phyloP scores from a whole-genome alignment of 192 early-diverging fungal species.

The Podila horticola region DNA sequence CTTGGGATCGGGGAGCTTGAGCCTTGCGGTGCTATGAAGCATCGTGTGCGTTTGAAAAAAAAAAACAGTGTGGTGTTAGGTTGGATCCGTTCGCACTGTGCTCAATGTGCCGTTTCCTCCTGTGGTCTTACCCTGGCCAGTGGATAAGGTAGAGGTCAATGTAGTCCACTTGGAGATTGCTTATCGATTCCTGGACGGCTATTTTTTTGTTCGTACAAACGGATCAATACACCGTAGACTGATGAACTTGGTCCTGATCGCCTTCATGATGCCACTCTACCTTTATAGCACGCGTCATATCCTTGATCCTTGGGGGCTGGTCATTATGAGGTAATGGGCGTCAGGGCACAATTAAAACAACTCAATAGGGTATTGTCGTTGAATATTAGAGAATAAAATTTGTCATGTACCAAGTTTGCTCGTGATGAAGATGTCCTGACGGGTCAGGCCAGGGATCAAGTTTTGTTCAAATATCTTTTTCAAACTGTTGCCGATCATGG shows the following conservation, averaged over 20 bases:
- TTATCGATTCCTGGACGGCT: slow-evolving; percentile 68
- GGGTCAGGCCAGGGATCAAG: slow-evolving; percentile 53
- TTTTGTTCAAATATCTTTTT: slow-evolving; percentile 57
- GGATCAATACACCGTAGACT: background rate
- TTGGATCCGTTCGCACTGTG: background rate
- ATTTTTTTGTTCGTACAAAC: too few relatives aligned
- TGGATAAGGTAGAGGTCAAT: slow-evolving; percentile 82
- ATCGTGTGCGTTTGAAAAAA: background rate
- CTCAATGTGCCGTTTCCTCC: background rate
- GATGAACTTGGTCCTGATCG: background rate
- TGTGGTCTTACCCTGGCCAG: slow-evolving; percentile 71
- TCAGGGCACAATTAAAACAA: background rate
- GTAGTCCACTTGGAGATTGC: slow-evolving; percentile 70
- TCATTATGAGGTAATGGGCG: background rate
- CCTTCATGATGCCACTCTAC: slow-evolving; percentile 9
- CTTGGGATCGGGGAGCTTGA: slow-evolving; percentile 51
- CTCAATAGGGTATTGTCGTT: background rate
- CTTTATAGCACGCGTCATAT: slow-evolving; percentile 64
- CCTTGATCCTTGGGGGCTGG: slow-evolving; percentile 76
- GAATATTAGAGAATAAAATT: too few relatives aligned
- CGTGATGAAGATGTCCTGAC: slow-evolving; percentile 75
- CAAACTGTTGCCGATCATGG: slow-evolving; percentile 61
- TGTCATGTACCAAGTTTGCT: slow-evolving; percentile 67
- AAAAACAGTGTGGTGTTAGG: slow-evolving; percentile 4
- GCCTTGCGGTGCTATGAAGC: slow-evolving; percentile 41